phyloP scores from a whole-genome alignment of 164 flowering plant species.

The Vitis rotundifolia region DNA sequence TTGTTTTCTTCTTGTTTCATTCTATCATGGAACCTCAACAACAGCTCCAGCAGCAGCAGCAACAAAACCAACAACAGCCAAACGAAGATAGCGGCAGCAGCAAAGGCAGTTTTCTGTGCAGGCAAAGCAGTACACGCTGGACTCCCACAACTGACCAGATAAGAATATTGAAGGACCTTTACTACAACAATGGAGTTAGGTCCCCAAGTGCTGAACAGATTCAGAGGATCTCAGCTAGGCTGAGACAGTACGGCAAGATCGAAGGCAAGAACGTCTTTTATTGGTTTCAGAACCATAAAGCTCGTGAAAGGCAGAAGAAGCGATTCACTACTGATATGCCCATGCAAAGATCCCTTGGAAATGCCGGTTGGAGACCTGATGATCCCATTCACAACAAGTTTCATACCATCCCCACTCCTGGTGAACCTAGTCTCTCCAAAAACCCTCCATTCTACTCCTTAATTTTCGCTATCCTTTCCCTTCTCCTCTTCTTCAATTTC shows the following conservation, averaged over 20 bases:
- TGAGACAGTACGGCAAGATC: conserved; percentile 88
- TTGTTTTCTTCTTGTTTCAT: conserved; percentile 16
- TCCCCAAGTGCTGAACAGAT: conserved; percentile 92
- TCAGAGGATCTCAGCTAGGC: conserved; percentile 79
- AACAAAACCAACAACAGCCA: conserved; percentile 20
- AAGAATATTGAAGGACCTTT: conserved; percentile 80
- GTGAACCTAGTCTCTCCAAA: not conserved
- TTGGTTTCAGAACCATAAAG: conserved; percentile 99
- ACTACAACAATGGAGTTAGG: conserved; percentile 88
- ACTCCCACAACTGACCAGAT: conserved; percentile 95
- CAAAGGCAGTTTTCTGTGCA: conserved; percentile 52
- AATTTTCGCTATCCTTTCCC: not conserved
- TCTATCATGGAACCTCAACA: conserved; percentile 50
- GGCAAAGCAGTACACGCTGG: conserved; percentile 81
- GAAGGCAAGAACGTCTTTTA: conserved; percentile 99
- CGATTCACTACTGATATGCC: conserved; percentile 46
- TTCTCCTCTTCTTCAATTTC: not conserved
- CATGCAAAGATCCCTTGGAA: conserved; percentile 25
- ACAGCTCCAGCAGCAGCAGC: conserved; percentile 24
- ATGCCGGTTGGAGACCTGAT: conserved; percentile 21
- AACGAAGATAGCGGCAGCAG: conserved; percentile 30
- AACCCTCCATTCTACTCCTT: no score
- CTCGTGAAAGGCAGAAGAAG: conserved; percentile 93
- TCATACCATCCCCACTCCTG: conserved; percentile 16
- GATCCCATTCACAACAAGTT: conserved; percentile 25